Percentiles rank a stretch among this genome's conserved stretches.
These are phyloP conservation scores for Ceratobasidium sp. DNA, from an alignment of 1,284 basidiomycete genomes.

Conservation along the genomic window DNA sequence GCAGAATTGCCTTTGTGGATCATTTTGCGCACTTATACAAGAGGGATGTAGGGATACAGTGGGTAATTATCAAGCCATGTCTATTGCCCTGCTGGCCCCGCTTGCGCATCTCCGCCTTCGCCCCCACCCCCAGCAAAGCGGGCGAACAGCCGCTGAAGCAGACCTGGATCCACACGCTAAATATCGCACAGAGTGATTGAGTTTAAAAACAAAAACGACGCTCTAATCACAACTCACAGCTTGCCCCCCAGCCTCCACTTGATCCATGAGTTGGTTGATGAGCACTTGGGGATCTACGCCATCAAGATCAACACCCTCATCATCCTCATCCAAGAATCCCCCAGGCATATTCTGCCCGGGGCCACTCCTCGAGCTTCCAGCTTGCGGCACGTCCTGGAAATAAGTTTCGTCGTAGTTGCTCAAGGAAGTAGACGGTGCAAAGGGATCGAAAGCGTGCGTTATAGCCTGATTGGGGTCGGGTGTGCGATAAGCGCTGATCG, in stretches of 20 bases:
- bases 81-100: slow-evolving; percentile 12
- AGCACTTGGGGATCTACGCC: slow-evolving; percentile 36
- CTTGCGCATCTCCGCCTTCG: background rate
- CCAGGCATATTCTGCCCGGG: slow-evolving; percentile 22
- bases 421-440: slow-evolving; percentile 73
- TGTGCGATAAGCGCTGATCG: slow-evolving; percentile 79
- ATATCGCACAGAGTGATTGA: background rate
- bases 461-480: slow-evolving; percentile 59
- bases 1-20: background rate
- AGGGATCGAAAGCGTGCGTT: slow-evolving; percentile 80
- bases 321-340: slow-evolving; percentile 22
- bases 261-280: slow-evolving; percentile 36
- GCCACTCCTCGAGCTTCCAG: background rate
- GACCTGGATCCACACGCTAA: slow-evolving; percentile 32
- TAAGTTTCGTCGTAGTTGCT: slow-evolving; percentile 77
- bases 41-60: background rate
- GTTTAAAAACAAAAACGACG: background rate
- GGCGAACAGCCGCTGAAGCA: slow-evolving; percentile 21
- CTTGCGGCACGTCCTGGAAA: slow-evolving; percentile 61
- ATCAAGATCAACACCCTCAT: slow-evolving; percentile 14
- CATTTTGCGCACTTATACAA: background rate
- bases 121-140: slow-evolving; percentile 8
- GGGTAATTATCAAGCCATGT: background rate
- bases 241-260: slow-evolving; percentile 25
- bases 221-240: slow-evolving; percentile 21